Evolutionary conservation across 78 protist species (phyloP).

Genomic region (Mastigamoeba balamuthi): DNA sequence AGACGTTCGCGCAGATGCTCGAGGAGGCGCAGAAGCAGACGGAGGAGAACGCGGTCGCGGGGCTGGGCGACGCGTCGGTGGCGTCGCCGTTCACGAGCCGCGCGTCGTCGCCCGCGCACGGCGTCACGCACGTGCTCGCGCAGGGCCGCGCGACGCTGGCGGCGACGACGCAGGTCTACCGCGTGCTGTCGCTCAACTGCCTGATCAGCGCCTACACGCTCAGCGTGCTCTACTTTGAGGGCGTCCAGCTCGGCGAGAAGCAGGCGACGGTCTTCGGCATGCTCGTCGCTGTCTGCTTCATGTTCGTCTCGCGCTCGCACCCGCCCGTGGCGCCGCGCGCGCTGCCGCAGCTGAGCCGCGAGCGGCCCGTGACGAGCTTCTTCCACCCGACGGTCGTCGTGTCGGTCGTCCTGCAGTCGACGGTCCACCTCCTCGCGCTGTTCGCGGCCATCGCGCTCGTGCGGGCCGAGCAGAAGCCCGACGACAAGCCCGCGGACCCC

Average conservation of each 20-base stretch:
- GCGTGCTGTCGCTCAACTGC: constrained; percentile 91
- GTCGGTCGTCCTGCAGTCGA: constrained; percentile 71
- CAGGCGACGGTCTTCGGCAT: constrained; percentile 78
- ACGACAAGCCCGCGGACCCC: constrained; percentile 5
- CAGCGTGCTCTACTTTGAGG: constrained; percentile 82
- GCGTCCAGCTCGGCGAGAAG: constrained; percentile 85
- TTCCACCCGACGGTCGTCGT: constrained; percentile 64
- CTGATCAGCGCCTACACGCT: constrained; percentile 79
- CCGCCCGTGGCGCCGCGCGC: too few species aligned
- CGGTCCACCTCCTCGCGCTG: constrained; percentile 58
- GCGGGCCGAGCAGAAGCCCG: background rate
- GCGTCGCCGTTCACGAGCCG: constrained; percentile 96
- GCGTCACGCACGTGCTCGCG: constrained; percentile 62
- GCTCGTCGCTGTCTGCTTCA: constrained; percentile 67
- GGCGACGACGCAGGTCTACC: constrained; percentile 91
- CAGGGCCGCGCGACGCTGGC: constrained; percentile 92
- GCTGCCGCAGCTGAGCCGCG: constrained; percentile 21
- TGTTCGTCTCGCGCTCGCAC: constrained; percentile 72
- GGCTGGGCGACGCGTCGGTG: constrained; percentile 76
- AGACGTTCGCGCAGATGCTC: background rate
- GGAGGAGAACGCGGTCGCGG: background rate
- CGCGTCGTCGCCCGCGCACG: constrained; percentile 2
- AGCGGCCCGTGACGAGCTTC: constrained; percentile 58
- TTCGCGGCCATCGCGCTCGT: constrained; percentile 1
- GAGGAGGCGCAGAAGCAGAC: constrained; percentile 3